Conservation (phyloP, 371 early-diverging fungal species). For the Mortierella sp. region DNA sequence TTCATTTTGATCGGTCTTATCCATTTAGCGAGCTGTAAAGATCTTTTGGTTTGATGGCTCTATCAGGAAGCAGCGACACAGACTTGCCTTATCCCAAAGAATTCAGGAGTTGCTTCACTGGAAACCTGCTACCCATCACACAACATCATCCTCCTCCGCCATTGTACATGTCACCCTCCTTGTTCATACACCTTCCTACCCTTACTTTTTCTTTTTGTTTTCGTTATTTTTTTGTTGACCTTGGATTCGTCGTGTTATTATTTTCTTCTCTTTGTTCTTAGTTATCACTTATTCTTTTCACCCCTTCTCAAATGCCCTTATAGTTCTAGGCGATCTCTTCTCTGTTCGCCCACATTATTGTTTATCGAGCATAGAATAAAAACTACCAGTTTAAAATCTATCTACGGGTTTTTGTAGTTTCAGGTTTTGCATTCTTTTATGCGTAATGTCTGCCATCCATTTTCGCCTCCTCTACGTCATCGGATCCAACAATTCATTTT, state of each 20-base stretch:
- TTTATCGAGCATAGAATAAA: too few species aligned
- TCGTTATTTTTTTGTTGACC: not conserved
- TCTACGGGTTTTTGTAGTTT: too few species aligned
- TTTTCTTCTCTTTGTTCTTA: not conserved
- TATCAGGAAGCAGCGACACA: not conserved
- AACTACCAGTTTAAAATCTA: too few species aligned
- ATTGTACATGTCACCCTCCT: constrained; percentile 8
- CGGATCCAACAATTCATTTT: too few species aligned
- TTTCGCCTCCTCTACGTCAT: too few species aligned
- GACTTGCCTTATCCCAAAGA: not conserved
- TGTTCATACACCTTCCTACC: not conserved
- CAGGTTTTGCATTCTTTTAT: too few species aligned
- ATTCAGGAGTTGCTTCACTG: not conserved
- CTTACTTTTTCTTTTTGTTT: not conserved
- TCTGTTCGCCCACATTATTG: not conserved
- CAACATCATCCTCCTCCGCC: constrained; percentile 2
- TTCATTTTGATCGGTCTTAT: not conserved
- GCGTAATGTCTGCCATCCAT: too few species aligned
- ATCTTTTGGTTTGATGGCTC: not conserved
- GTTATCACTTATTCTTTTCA: not conserved
- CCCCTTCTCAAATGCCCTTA: not conserved
- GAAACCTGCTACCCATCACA: not conserved
- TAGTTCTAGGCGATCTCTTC: not conserved
- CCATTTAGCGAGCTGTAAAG: not conserved
- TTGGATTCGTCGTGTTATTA: constrained; percentile 5